Evolutionary conservation across 176 grass and related monocot genomes (phyloP), one percentile per base, ranked within the genome.

Genomic region (Phoenix roebelenii): DNA sequence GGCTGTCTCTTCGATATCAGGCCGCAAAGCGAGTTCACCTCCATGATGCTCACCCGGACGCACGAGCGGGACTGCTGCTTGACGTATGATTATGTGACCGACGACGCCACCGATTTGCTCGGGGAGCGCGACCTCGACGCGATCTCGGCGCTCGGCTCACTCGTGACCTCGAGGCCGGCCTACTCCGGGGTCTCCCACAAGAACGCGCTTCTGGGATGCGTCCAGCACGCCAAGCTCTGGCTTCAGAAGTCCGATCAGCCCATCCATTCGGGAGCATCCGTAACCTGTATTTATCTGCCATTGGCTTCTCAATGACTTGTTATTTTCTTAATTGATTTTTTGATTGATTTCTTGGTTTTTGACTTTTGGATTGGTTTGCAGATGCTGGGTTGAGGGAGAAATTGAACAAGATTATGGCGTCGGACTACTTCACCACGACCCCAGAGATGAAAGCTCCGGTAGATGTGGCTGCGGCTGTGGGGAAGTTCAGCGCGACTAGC

Each of bases 41-140:
- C 88, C 12, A 86, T 69, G 26, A 89, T 92, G 79, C 74, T 83
- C 55, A 79, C 94, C 1, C 72, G 94, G 64, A 73, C 74, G 52
- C 88, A 83, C 53, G 94, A 98, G 85, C 71, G 94, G 50, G 73
- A 44, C 24, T 89, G 94, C 82, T 98, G 85, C 57, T 55, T 98
- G 76, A 93, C 85, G 4, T 98, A 98, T 5, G 93, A 98, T 72
- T 89, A 80, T 32, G 93, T 98, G 35, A 88, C 84, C 15, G 93
- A 98, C 55, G 84, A 92, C 15, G 82, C 74, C 0, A 84, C 80
- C 2, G 94, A 98, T 58, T 54, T 89, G 60, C 80, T 98, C 16
- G 77, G n/a, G 20, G 85, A 89, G 64, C 39, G 55, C 64, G 94
- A 98, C 54, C 84, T 98, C 7, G 77, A 93, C n/a, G 69, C 55